Base-by-base conservation (phyloP, 129 eudicot species). In the Flaveria ramosissima region DNA sequence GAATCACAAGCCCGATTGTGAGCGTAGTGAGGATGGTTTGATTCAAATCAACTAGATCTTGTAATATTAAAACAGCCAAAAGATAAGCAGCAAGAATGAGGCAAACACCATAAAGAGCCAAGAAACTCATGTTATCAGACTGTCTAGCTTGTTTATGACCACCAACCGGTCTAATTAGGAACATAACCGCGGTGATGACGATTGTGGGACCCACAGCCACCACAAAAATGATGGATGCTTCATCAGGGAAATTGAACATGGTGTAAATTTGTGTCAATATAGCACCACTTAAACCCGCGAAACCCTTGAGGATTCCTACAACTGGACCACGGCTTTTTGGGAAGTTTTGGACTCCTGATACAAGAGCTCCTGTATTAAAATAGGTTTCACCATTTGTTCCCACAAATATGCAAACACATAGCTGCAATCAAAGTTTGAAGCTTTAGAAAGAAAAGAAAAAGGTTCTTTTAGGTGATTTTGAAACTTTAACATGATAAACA, bases 381-480 rank as follows among this genome's bases (percentile, higher is more conserved):
- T 87, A 90, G 78, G 96, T 90, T 74, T 87, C 90, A n/a, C 96
- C 92, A 75, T 90, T 90, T 47, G 92, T 87, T 77, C 96, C 96
- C 63, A 90, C 84, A 69, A 87, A 90, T 45, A 90, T 87, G 77
- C 83, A 80, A 45, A 87, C 79, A 72, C 96, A 90, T 65, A 90
- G 82, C 96, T 90, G 92, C 87, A 79, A 30, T 56, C 60, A 48
- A 62, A 70, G 30, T 53, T 80, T 1, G 4, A 72, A 24, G 7
- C 41, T 4, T 4, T 36, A 36, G 41, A 6, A 5, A 1, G 4
- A 36, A 36, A 36, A 3, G 3, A 53, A n/a, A 42, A 42, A 42
- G 47, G 0, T 9, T 45, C 11, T 45, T 2, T 45, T 45, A 45
- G 13, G 50, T 45, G 50, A 45, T 9, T 19, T 59, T 41, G 19